A percentile compares a stretch with the other conserved stretches of the same genome.
These are phyloP conservation scores for Dissophora ornata DNA, from an alignment of 192 early-diverging fungal genomes.

Conservation along the genomic window DNA sequence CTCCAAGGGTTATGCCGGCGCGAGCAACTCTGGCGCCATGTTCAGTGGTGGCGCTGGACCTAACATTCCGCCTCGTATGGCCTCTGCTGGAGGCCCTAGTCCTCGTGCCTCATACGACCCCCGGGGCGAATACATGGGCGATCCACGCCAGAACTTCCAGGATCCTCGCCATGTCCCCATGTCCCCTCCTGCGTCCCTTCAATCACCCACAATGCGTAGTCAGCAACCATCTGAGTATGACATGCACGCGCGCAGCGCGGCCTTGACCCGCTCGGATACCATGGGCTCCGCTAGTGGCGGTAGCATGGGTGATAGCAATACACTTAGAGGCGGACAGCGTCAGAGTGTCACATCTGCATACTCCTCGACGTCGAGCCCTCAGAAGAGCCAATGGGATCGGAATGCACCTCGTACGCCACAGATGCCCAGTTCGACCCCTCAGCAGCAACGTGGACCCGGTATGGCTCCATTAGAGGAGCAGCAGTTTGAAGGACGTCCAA, in stretches of 20 bases:
- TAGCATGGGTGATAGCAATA: slow-evolving; percentile 27
- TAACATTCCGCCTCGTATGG: slow-evolving; percentile 53
- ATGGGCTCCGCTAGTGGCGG: slow-evolving; percentile 34
- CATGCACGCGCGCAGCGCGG: slow-evolving; percentile 2
- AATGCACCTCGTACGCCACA: slow-evolving; percentile 29
- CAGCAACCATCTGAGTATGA: slow-evolving; percentile 20
- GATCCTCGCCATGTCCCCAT: slow-evolving; percentile 15
- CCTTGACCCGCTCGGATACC: slow-evolving; percentile 41
- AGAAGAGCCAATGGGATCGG: slow-evolving; percentile 27
- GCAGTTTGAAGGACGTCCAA: too few relatives aligned
- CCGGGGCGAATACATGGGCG: slow-evolving; percentile 28
- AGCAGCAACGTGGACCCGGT: too few relatives aligned
- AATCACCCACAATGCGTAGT: background rate
- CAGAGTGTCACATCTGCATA: slow-evolving; percentile 44
- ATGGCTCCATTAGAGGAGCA: background rate
- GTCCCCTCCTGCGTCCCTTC: slow-evolving; percentile 4
- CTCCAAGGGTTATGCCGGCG: slow-evolving; percentile 17
- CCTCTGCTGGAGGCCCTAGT: slow-evolving; percentile 12
- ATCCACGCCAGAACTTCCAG: slow-evolving; percentile 27
- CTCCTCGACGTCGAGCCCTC: slow-evolving; percentile 28
- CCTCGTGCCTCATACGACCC: slow-evolving; percentile 26
- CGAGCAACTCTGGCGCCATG: background rate
- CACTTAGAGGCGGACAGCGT: slow-evolving; percentile 16
- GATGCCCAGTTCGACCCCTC: slow-evolving; percentile 12
- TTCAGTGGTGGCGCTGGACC: slow-evolving; percentile 9